Conservation (phyloP, 192 early-diverging fungal genomes). For the Chytriomyces hyalinus region DNA sequence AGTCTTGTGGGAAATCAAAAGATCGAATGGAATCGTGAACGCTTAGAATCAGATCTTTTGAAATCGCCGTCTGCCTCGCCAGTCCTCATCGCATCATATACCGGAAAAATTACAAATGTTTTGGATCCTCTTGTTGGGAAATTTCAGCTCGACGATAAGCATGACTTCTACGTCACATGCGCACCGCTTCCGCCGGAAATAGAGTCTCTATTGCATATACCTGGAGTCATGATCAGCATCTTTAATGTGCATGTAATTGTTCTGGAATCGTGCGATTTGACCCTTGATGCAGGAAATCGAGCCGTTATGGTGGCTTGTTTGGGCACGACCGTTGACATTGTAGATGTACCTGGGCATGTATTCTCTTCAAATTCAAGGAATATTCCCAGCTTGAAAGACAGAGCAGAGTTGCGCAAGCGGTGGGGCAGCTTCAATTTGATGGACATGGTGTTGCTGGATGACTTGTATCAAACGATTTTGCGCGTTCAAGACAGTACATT, state of each 20-base stretch:
- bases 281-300: background rate
- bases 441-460: conserved; percentile 17
- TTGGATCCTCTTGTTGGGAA: conserved; percentile 6
- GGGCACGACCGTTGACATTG: conserved; percentile 16
- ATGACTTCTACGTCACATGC: conserved; percentile 23
- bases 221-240: conserved; percentile 2
- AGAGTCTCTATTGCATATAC: background rate
- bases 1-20: background rate
- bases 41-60: background rate
- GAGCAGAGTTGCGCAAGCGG: too few relatives aligned
- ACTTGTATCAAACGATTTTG: background rate
- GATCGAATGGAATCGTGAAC: too few relatives aligned
- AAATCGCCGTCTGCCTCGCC: background rate
- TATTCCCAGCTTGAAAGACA: too few relatives aligned
- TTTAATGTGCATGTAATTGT: conserved; percentile 20
- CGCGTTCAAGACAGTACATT: background rate
- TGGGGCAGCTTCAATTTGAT: conserved; percentile 9
- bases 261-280: background rate
- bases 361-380: too few relatives aligned
- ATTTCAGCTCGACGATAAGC: conserved; percentile 25
- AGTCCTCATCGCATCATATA: conserved; percentile 6
- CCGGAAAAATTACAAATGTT: conserved; percentile 15
- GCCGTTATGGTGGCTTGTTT: conserved; percentile 24
- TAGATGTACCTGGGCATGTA: background rate
- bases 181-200: background rate